These are phyloP conservation scores for Maudiozyma bulderi DNA, from an alignment of 805 yeast genomes.

Conservation along the genomic window DNA sequence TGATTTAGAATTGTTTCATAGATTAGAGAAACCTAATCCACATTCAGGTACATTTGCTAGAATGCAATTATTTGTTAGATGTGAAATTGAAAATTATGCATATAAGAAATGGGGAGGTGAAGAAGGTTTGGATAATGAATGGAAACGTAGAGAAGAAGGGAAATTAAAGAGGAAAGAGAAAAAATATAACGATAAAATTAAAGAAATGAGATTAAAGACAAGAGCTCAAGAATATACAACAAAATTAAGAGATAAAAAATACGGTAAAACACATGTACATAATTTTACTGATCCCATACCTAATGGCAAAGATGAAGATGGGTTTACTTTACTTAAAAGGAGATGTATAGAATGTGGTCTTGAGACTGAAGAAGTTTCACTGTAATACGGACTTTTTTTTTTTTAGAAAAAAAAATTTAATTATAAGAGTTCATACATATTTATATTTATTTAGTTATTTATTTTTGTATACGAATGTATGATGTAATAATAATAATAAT, in stretches of 20 bases:
- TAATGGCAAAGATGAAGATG: slow-evolving; percentile 36
- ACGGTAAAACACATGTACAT: slow-evolving; percentile 60
- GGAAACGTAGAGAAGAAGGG: slow-evolving; percentile 71
- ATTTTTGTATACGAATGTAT: too few relatives aligned
- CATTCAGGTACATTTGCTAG: slow-evolving; percentile 80
- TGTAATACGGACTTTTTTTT: not conserved
- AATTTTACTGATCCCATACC: slow-evolving; percentile 54
- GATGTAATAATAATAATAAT: too few relatives aligned
- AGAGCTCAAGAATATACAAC: slow-evolving; percentile 86
- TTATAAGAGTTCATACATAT: not conserved
- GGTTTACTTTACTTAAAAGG: slow-evolving; percentile 37
- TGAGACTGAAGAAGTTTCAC: slow-evolving; percentile 59
- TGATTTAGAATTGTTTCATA: slow-evolving; percentile 57
- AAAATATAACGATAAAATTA: slow-evolving; percentile 65
- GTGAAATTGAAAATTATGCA: slow-evolving; percentile 89
- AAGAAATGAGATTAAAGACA: slow-evolving; percentile 83
- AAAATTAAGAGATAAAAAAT: slow-evolving; percentile 48
- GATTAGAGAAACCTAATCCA: slow-evolving; percentile 88
- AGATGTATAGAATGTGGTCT: slow-evolving; percentile 77
- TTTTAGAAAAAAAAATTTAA: too few relatives aligned
- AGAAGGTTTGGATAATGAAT: slow-evolving; percentile 84
- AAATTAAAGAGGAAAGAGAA: slow-evolving; percentile 67
- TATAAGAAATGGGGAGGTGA: slow-evolving; percentile 91
- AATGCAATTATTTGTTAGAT: slow-evolving; percentile 85
- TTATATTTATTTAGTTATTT: too few relatives aligned